Percentiles rank a stretch among this genome's conserved stretches.
These are phyloP conservation scores for Solanum piurae DNA, from an alignment of 257 asterid species.

Conservation along the genomic window DNA sequence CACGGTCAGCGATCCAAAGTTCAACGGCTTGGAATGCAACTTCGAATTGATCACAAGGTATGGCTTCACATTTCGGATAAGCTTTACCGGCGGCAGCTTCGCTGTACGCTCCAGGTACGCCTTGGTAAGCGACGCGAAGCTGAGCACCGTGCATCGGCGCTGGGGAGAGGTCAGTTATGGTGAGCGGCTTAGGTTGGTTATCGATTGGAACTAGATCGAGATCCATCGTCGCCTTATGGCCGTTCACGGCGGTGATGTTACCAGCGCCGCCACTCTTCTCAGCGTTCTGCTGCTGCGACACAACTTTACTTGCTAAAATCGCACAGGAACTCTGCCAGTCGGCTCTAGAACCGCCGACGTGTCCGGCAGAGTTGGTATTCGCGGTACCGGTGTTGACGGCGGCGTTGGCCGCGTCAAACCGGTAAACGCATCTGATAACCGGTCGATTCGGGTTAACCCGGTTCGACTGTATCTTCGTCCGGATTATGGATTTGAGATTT, in stretches of 20 bases:
- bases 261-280: slow-evolving; percentile 45
- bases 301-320: slow-evolving; percentile 82
- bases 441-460: slow-evolving; percentile 11
- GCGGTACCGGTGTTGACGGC: background rate
- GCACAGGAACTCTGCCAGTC: slow-evolving; percentile 98
- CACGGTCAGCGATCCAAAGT: slow-evolving; percentile 85
- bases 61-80: slow-evolving; percentile 69
- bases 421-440: slow-evolving; percentile 17
- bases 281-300: slow-evolving; percentile 60
- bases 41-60: slow-evolving; percentile 89
- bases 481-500: slow-evolving; percentile 26
- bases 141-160: slow-evolving; percentile 77
- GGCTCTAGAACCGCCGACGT: slow-evolving; percentile 38
- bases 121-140: slow-evolving; percentile 86
- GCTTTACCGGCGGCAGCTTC: slow-evolving; percentile 91
- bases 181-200: slow-evolving; percentile 41
- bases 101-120: slow-evolving; percentile 87
- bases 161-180: slow-evolving; percentile 63
- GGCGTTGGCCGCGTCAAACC: slow-evolving; percentile 29
- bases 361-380: slow-evolving; percentile 12
- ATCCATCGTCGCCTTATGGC: slow-evolving; percentile 33
- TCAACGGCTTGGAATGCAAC: slow-evolving; percentile 87
- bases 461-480: slow-evolving; percentile 9
- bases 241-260: slow-evolving; percentile 52
- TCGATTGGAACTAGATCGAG: slow-evolving; percentile 45